Evolutionary conservation across 2,329 filamentous ascomycete species (phyloP).

Genomic region (Curvularia spicifera): DNA sequence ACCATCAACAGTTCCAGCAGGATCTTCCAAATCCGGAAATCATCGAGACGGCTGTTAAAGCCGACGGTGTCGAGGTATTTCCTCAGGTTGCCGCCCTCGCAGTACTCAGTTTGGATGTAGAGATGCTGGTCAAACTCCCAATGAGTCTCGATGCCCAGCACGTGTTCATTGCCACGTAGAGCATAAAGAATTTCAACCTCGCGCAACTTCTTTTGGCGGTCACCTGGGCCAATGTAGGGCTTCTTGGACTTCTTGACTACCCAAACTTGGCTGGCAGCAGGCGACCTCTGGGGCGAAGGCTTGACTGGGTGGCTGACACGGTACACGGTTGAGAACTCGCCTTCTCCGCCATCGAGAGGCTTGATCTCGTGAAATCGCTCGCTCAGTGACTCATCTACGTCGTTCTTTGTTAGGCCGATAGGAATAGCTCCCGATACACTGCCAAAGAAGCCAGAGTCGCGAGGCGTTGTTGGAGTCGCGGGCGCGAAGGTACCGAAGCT

Average conservation of each 20-base stretch:
- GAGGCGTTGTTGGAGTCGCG: slow-evolving; percentile 79
- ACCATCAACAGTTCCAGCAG: slow-evolving; percentile 84
- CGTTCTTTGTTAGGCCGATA: slow-evolving; percentile 69
- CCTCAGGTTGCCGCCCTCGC: slow-evolving; percentile 90
- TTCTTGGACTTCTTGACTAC: slow-evolving; percentile 93
- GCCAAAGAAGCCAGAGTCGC: slow-evolving; percentile 63
- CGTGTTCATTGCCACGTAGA: slow-evolving; percentile 81
- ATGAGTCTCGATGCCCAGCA: slow-evolving; percentile 80
- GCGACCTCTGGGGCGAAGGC: slow-evolving; percentile 34
- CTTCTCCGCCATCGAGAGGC: slow-evolving; percentile 73
- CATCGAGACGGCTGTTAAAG: slow-evolving; percentile 84
- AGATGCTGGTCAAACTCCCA: slow-evolving; percentile 88
- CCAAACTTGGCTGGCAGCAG: slow-evolving; percentile 63
- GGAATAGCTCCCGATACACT: slow-evolving; percentile 65
- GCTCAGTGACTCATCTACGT: slow-evolving; percentile 76
- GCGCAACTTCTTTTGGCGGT: slow-evolving; percentile 81
- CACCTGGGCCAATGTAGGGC: slow-evolving; percentile 76
- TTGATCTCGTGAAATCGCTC: slow-evolving; percentile 79
- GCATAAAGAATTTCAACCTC: slow-evolving; percentile 81
- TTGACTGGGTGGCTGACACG: slow-evolving; percentile 66
- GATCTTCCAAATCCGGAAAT: slow-evolving; percentile 99
- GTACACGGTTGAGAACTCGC: slow-evolving; percentile 94
- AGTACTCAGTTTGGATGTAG: slow-evolving; percentile 98
- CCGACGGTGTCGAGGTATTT: slow-evolving; percentile 84
- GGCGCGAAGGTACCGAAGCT: slow-evolving; percentile 65